Percentiles rank a stretch among this genome's conserved stretches.
Evolutionary conservation across 148 eudicot genomes (phyloP).

Genomic region (Mesembryanthemum crystallinum): DNA sequence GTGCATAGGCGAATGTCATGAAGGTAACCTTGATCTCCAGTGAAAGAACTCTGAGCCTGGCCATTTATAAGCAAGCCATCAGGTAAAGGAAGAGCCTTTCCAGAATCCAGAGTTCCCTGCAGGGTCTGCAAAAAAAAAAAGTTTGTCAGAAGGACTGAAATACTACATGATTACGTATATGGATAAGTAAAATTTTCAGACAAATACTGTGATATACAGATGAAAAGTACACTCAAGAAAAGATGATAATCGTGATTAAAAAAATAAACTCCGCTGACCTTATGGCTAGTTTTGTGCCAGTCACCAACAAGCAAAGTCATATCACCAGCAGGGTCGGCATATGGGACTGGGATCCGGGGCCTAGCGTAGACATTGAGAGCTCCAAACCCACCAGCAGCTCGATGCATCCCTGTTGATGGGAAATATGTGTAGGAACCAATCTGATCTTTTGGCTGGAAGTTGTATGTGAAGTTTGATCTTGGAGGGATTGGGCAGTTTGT

Average conservation of each 20-base stretch:
- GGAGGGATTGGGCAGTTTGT: slow-evolving; percentile 94
- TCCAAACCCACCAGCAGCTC: slow-evolving; percentile 89
- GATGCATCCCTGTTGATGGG: slow-evolving; percentile 81
- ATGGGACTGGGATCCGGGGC: slow-evolving; percentile 77
- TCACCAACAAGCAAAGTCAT: slow-evolving; percentile 82
- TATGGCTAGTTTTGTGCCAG: slow-evolving; percentile 69
- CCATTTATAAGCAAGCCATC: slow-evolving; percentile 84
- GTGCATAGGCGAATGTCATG: neutral
- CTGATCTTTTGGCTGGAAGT: slow-evolving; percentile 90
- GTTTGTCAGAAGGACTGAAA: neutral
- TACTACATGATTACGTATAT: neutral
- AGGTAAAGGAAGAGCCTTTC: slow-evolving; percentile 61
- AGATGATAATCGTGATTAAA: neutral
- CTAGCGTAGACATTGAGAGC: slow-evolving; percentile 77
- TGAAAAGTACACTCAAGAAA: neutral
- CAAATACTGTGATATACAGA: neutral
- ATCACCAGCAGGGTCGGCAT: slow-evolving; percentile 69
- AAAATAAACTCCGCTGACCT: slow-evolving; percentile 39
- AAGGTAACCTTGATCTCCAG: slow-evolving; percentile 70
- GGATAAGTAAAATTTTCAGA: neutral
- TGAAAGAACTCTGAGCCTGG: slow-evolving; percentile 48
- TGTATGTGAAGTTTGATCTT: slow-evolving; percentile 74
- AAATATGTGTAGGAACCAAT: slow-evolving; percentile 90
- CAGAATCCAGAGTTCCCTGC: slow-evolving; percentile 60
- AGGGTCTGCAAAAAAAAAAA: slow-evolving; percentile 48